Evolutionary conservation across 192 early-diverging fungal genomes (phyloP), one percentile per base, ranked within the genome.

Genomic region (Umbelopsis sp.): DNA sequence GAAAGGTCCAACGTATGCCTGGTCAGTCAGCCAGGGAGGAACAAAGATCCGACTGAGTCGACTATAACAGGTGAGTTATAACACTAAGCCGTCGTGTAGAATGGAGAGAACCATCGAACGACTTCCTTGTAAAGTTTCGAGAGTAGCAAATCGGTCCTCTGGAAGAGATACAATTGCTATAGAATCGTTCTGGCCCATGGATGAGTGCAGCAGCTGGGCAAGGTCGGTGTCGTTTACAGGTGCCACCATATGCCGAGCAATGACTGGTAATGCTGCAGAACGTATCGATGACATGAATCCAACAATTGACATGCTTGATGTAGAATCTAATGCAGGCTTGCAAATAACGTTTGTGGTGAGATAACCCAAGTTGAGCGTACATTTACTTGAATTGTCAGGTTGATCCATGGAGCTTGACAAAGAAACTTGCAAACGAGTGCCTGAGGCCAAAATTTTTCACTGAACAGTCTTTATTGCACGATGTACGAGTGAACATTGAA

Each of bases 181-280:
- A 32, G 7, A 20, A 1, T 62, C 20, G 5, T 62, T 62, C 31
- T 29, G 26, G 31, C 56, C 31, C 56, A 62, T 62, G 17, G 56
- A 29, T 2, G 56, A 62, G 31, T 62, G 56, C 31, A 62, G 11
- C 2, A 62, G 11, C 26, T 62, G 56, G 25, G 31, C 31, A 8
- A 62, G 56, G 26, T 62, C 56, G 10, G 56, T 62, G 29, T 62
- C 31, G 31, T 62, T 62, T 5, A 62, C 11, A 2, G 56, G 56
- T n/a, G 32, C 24, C 20, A 62, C 31, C 56, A 62, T 62, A 62
- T 62, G 56, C 3, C 31, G 56, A 20, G 56, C 24, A 20, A 62
- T 34, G 29, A 62, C 56, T 20, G 56, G 56, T 31, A 34, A 2
- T 16, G 56, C 56, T 17, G 29, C 56, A 62, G 56, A 22, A 20